Conservation (phyloP, 2,329 filamentous ascomycete species). For the Xylariaceae sp. region DNA sequence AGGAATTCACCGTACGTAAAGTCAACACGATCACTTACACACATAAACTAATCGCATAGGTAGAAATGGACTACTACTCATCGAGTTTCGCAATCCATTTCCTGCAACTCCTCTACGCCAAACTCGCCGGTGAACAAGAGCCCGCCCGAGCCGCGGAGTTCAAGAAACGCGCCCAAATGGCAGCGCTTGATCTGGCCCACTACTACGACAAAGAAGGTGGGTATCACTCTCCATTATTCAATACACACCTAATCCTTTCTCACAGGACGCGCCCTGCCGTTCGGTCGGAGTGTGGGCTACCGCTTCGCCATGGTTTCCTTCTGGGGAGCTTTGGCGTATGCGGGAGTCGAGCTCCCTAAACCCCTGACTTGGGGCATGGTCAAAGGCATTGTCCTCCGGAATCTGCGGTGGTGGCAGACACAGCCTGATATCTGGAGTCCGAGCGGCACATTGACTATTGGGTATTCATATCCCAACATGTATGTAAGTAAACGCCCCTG, state of each 20-base stretch:
- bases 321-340: conserved; percentile 73
- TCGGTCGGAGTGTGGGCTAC: conserved; percentile 72
- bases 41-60: too few species aligned
- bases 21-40: neutral
- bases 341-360: conserved; percentile 64
- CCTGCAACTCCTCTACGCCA: conserved; percentile 70
- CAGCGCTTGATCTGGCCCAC: conserved; percentile 66
- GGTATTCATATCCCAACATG: conserved; percentile 75
- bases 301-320: conserved; percentile 83
- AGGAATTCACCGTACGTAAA: conserved; percentile 59
- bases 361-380: conserved; percentile 75
- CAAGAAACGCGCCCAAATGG: conserved; percentile 59
- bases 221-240: neutral
- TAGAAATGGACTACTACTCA: conserved; percentile 79
- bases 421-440: conserved; percentile 70
- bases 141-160: conserved; percentile 63
- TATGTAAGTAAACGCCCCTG: conserved; percentile 42
- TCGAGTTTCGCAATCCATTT: conserved; percentile 79
- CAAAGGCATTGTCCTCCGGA: conserved; percentile 67
- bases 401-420: conserved; percentile 74
- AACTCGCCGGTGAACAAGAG: conserved; percentile 63
- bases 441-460: conserved; percentile 68
- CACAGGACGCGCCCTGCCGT: conserved; percentile 61
- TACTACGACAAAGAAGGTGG: conserved; percentile 65
- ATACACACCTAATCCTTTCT: conserved; percentile 1